Conservation (phyloP, 2,329 filamentous ascomycete species). For the Hypoxylon sp. region DNA sequence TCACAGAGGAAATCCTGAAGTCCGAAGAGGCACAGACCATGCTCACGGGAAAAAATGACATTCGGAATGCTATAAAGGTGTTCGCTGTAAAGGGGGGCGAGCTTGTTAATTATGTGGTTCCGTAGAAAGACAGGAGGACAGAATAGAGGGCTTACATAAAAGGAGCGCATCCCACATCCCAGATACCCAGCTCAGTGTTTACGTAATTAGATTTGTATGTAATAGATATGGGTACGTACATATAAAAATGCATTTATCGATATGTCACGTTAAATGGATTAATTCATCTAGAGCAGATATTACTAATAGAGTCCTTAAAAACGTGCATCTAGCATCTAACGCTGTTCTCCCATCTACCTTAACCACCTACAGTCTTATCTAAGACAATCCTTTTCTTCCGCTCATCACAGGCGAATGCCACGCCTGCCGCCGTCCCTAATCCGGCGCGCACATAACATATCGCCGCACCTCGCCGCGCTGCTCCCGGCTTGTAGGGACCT, state of each 20-base stretch:
- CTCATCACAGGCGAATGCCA: conserved; percentile 65
- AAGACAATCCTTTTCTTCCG: neutral
- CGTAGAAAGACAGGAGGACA: conserved; percentile 10
- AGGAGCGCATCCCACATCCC: neutral
- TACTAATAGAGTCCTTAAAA: no score
- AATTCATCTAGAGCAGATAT: no score
- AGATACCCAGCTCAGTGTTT: conserved; percentile 39
- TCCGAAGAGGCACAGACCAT: conserved; percentile 74
- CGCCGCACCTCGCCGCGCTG: conserved; percentile 71
- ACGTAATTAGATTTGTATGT: conserved; percentile 21
- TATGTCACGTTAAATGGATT: no score
- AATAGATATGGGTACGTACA: conserved; percentile 1
- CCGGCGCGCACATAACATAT: conserved; percentile 67
- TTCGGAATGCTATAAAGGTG: conserved; percentile 54
- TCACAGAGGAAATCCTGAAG: conserved; percentile 72
- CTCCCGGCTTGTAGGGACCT: conserved; percentile 76
- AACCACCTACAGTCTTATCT: neutral
- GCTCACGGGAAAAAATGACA: conserved; percentile 60
- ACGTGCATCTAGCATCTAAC: neutral
- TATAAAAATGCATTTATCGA: neutral
- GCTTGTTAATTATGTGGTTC: conserved; percentile 80
- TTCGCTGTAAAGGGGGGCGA: conserved; percentile 69
- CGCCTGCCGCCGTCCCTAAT: conserved; percentile 73
- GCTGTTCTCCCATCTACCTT: neutral
- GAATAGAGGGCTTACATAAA: conserved; percentile 30